phyloP scores from a whole-genome alignment of 2,329 filamentous ascomycete species.

The Xylaria hypoxylon region DNA sequence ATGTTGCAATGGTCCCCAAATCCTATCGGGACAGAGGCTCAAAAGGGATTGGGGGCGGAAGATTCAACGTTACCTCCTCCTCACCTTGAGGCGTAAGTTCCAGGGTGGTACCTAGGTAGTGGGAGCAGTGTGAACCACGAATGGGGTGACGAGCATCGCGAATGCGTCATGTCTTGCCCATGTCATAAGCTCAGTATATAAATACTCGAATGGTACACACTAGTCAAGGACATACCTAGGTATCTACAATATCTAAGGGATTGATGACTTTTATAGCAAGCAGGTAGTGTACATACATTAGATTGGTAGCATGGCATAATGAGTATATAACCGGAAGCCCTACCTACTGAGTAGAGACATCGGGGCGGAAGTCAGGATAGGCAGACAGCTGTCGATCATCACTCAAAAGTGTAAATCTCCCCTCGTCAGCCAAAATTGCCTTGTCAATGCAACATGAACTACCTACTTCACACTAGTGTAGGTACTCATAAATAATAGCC shows the following conservation, averaged over 20 bases:
- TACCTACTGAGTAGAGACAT: not conserved
- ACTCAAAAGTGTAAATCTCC: slow-evolving; percentile 5
- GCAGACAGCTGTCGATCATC: slow-evolving; percentile 7
- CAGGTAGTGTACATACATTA: not conserved
- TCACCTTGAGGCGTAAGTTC: not conserved
- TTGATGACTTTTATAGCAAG: not conserved
- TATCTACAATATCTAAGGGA: not conserved
- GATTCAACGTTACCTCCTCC: slow-evolving; percentile 36
- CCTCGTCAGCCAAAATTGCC: slow-evolving; percentile 20
- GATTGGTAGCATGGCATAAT: not conserved
- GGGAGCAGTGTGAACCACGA: not conserved
- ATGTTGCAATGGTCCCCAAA: slow-evolving; percentile 22
- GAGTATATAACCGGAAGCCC: no score
- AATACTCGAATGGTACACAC: not conserved
- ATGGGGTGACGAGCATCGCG: slow-evolving; percentile 14
- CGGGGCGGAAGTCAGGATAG: not conserved
- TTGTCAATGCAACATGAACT: slow-evolving; percentile 23
- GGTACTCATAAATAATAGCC: no score
- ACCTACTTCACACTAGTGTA: slow-evolving; percentile 8
- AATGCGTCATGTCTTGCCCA: slow-evolving; percentile 14
- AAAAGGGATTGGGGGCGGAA: slow-evolving; percentile 32
- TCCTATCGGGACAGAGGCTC: slow-evolving; percentile 30
- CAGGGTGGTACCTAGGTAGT: no score
- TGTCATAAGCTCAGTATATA: slow-evolving; percentile 18
- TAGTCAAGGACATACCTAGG: not conserved